Base-by-base conservation (phyloP, 2,329 filamentous ascomycete species). In the Pezicula radicicola region DNA sequence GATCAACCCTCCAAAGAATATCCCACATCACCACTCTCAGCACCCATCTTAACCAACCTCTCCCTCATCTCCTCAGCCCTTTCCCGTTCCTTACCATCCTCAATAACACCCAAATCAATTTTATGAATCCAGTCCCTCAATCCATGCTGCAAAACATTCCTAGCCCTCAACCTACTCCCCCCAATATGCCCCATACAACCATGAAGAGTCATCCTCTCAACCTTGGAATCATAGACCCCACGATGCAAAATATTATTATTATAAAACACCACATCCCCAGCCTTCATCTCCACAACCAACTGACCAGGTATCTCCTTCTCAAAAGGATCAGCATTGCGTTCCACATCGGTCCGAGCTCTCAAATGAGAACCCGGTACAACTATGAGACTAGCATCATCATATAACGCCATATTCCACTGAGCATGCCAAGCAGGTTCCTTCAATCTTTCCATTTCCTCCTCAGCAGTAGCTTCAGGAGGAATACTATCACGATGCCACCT, bases 401-500 rank as follows among this genome's bases (percentile, higher is more conserved):
- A 91, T 7, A 96, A 75, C 7, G 91, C 86, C 41, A 96, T 75
- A 67, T 96, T 96, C 81, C 90, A 96, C 73, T 96, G 91, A 36
- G 90, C 87, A 62, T 94, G 90, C 61, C 80, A 83, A 51, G 85
- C 83, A 0, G 83, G 80, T 55, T 80, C 72, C 1, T 67, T 65
- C 48, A 95, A 72, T 27, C 86, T 72, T 42, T 70, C 70, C 40
- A 81, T 63, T 68, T 96, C 91, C 63, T 92, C 84, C 18, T 85
- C 84, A 0, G 81, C 65, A 0, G 75, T 77, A 0, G 85, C 88
- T 1, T 77, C 75, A n/a, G 84, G 77, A 3, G 84, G 75, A 44
- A 96, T 85, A 64, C 95, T 90, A 65, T 96, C 91, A 30, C 91
- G 76, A 67, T 96, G 91, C 91, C 91, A 96, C 46, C 86, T 75